Evolutionary conservation across 2,329 filamentous ascomycete genomes (phyloP).

Genomic region (Aspergillus neoniger): DNA sequence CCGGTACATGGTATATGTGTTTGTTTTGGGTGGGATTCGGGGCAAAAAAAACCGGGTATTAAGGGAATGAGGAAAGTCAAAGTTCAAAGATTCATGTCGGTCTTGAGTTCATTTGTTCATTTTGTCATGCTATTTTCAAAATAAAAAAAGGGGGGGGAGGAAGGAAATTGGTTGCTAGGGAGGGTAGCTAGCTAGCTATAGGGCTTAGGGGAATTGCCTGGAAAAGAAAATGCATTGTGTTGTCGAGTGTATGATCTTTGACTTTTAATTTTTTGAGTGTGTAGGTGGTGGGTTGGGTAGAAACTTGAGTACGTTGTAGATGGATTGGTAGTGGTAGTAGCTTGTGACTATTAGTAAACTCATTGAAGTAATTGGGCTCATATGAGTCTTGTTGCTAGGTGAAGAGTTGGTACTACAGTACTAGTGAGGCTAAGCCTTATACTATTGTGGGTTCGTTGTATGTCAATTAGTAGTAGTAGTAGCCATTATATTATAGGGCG

Average conservation of each 20-base stretch:
- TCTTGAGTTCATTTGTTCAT: background rate
- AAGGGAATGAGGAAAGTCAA: background rate
- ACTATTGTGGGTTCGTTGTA: no score
- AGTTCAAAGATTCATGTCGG: no score
- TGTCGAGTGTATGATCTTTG: slow-evolving; percentile 1
- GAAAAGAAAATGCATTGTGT: background rate
- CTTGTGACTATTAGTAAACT: no score
- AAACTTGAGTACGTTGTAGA: no score
- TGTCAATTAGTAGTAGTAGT: no score
- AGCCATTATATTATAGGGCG: no score
- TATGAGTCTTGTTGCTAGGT: no score
- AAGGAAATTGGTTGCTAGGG: background rate
- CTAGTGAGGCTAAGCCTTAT: no score
- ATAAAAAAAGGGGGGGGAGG: background rate
- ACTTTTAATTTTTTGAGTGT: background rate
- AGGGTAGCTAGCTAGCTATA: background rate
- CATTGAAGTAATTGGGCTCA: no score
- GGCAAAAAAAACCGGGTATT: background rate
- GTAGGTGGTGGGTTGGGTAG: no score
- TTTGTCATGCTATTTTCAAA: background rate
- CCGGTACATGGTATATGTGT: background rate
- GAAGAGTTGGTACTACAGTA: no score
- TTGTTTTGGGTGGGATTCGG: background rate
- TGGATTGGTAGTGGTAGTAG: no score
- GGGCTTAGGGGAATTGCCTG: background rate